Conservation (phyloP, 805 yeast genomes). For the Kuraishia piskuri region DNA sequence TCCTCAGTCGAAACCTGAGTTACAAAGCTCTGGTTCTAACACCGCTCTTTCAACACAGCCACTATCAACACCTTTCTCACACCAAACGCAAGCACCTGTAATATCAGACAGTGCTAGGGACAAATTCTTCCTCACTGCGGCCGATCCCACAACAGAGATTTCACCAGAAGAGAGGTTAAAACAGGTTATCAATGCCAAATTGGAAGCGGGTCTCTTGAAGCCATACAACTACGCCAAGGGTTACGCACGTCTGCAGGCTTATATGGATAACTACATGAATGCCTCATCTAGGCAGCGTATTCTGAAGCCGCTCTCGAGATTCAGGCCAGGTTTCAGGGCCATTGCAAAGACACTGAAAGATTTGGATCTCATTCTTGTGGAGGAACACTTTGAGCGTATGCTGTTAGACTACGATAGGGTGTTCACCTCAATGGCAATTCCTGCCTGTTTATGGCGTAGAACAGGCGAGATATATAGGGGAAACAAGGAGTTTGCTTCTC, state of each 20-base stretch:
- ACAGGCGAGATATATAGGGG: constrained; percentile 96
- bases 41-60: constrained; percentile 5
- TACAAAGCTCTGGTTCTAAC: not conserved
- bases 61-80: constrained; percentile 12
- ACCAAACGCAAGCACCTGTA: constrained; percentile 13
- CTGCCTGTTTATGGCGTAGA: constrained; percentile 95
- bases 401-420: constrained; percentile 88
- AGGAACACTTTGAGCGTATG: constrained; percentile 92
- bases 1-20: not conserved
- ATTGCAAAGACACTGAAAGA: constrained; percentile 86
- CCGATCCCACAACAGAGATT: constrained; percentile 91
- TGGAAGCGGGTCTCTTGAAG: constrained; percentile 85
- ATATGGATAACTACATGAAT: constrained; percentile 91
- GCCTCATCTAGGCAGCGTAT: constrained; percentile 76
- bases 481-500: constrained; percentile 89
- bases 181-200: constrained; percentile 88
- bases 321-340: constrained; percentile 89
- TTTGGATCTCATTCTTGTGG: constrained; percentile 85
- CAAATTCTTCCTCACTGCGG: constrained; percentile 90
- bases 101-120: constrained; percentile 78
- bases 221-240: constrained; percentile 95
- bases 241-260: constrained; percentile 78
- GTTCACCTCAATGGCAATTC: constrained; percentile 95
- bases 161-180: constrained; percentile 90
- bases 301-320: constrained; percentile 73